Conservation (phyloP, 768 basidiomycete genomes). For the Glaciozyma martinii region DNA sequence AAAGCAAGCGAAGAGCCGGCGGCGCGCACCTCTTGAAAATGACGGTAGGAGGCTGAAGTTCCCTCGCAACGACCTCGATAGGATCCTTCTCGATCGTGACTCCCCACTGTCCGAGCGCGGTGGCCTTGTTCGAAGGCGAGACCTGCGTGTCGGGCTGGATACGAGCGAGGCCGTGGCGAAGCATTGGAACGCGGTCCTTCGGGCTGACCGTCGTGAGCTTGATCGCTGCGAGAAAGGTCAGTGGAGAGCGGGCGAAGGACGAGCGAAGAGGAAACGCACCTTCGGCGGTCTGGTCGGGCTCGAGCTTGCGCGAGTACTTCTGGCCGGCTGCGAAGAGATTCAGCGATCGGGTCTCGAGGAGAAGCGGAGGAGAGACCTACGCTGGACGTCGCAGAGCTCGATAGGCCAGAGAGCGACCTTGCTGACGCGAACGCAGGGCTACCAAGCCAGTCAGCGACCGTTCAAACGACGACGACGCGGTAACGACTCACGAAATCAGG, state of each 20-base stretch:
- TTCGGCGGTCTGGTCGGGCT: constrained; percentile 13
- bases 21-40: not conserved
- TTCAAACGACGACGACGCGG: not conserved
- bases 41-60: not conserved
- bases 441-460: not conserved
- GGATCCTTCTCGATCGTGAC: not conserved
- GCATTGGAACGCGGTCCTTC: not conserved
- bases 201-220: constrained; percentile 10
- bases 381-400: constrained; percentile 9
- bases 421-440: constrained; percentile 23
- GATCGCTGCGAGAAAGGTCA: constrained; percentile 7
- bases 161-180: not conserved
- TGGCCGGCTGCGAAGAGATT: not conserved
- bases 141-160: constrained; percentile 1
- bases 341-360: too few species aligned
- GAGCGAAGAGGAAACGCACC: not conserved
- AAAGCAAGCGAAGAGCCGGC: not conserved
- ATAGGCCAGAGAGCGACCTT: constrained; percentile 18
- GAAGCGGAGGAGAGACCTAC: too few species aligned
- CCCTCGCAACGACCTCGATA: constrained; percentile 3
- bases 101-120: constrained; percentile 5
- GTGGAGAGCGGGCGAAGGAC: not conserved
- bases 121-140: not conserved
- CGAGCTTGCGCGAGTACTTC: constrained; percentile 15
- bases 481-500: constrained; percentile 7